Conservation (phyloP, 1,139 yeast species). For the Kodamaea sp. region DNA sequence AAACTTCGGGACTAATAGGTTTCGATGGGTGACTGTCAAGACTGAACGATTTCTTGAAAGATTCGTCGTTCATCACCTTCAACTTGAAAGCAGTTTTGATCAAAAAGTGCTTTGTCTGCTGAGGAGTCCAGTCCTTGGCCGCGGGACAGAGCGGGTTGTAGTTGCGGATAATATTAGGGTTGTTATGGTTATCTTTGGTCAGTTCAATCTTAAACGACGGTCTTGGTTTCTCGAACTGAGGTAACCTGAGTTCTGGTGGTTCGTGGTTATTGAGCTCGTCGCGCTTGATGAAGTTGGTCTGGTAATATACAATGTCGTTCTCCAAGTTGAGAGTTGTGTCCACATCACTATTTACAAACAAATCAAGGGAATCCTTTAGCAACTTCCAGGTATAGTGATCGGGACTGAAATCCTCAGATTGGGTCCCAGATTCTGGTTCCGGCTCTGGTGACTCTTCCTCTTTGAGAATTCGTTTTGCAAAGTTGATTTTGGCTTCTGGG, state of each 20-base stretch:
- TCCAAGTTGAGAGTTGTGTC: constrained; percentile 42
- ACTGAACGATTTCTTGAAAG: constrained; percentile 37
- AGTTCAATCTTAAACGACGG: constrained; percentile 29
- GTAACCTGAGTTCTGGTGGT: constrained; percentile 3
- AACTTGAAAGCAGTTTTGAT: constrained; percentile 29
- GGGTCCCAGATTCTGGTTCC: constrained; percentile 2
- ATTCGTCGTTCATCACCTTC: constrained; percentile 41
- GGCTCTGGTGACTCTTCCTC: constrained; percentile 8
- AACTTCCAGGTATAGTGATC: constrained; percentile 34
- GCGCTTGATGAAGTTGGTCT: constrained; percentile 45
- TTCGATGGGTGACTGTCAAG: constrained; percentile 33
- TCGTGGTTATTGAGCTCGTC: constrained; percentile 29
- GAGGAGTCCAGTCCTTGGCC: constrained; percentile 44
- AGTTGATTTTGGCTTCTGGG: constrained; percentile 43
- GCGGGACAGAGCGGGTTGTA: constrained; percentile 36
- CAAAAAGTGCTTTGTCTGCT: constrained; percentile 23
- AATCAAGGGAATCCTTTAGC: constrained; percentile 35
- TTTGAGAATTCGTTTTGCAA: constrained; percentile 25
- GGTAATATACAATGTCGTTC: constrained; percentile 47
- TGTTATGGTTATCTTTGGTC: constrained; percentile 3
- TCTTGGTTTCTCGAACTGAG: constrained; percentile 24
- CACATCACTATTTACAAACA: constrained; percentile 27
- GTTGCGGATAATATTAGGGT: constrained; percentile 9
- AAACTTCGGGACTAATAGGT: constrained; percentile 47
- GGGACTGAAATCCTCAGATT: constrained; percentile 18